Evolutionary conservation across 2,329 filamentous ascomycete genomes (phyloP).

Genomic region (Penicillium nordicum): DNA sequence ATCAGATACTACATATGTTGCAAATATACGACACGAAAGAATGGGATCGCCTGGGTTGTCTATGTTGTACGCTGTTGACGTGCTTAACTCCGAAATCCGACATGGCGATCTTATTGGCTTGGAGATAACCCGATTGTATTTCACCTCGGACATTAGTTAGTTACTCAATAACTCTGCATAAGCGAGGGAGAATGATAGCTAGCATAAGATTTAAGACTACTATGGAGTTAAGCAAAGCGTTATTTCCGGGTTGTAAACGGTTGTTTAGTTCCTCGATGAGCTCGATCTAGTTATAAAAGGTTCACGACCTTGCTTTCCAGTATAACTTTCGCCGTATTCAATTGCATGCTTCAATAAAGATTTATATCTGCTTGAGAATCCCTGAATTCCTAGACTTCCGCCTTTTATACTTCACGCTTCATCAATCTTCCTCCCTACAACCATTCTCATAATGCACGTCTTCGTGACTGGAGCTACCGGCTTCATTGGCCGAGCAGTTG

Average conservation of each 20-base stretch:
- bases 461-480: slow-evolving; percentile 43
- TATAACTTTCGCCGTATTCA: background rate
- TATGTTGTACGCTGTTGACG: background rate
- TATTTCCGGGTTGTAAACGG: background rate
- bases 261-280: background rate
- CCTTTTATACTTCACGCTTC: background rate
- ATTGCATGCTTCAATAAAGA: background rate
- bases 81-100: background rate
- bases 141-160: background rate
- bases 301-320: background rate
- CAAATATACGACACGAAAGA: background rate
- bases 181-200: too few relatives aligned
- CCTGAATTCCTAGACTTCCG: too few relatives aligned
- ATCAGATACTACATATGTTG: background rate
- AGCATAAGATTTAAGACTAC: background rate
- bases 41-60: background rate
- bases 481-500: slow-evolving; percentile 42
- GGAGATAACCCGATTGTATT: background rate
- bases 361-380: background rate
- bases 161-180: background rate
- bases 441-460: slow-evolving; percentile 12
- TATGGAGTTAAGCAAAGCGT: background rate
- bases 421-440: background rate
- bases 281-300: background rate
- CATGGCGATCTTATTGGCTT: background rate